Evolutionary conservation across 305 asterid species (phyloP).

Genomic region (Fraxinus baroniana): DNA sequence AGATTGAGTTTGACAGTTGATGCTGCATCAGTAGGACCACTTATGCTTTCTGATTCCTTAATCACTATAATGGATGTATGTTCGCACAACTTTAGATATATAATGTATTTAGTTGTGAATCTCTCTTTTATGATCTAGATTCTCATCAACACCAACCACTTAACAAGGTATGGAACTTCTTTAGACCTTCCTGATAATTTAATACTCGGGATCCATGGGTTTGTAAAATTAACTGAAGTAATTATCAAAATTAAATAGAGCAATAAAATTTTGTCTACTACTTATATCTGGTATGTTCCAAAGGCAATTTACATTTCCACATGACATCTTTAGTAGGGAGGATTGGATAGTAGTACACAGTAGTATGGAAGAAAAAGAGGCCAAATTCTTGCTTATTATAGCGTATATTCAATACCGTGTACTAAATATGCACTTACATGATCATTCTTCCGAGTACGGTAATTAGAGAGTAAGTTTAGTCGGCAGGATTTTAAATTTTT

Average conservation of each 20-base stretch:
- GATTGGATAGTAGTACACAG: background rate
- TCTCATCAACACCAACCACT: background rate
- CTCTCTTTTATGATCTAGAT: background rate
- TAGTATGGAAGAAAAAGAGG: background rate
- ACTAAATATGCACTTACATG: background rate
- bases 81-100: conserved; percentile 2
- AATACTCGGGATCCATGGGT: background rate
- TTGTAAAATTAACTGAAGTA: background rate
- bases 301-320: background rate
- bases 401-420: background rate
- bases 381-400: background rate
- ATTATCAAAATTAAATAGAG: background rate
- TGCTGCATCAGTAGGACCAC: conserved; percentile 75
- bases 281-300: background rate
- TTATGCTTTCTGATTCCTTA: conserved; percentile 75
- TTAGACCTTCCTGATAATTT: background rate
- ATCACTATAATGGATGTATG: conserved; percentile 95
- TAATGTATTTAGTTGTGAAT: background rate
- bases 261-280: background rate
- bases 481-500: background rate
- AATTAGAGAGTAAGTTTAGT: background rate
- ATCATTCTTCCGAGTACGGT: background rate
- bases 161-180: background rate
- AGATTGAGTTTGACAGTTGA: conserved; percentile 81
- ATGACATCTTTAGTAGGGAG: background rate